A percentile compares a stretch with the other conserved stretches of the same genome.
Evolutionary conservation across 139 green algal species (phyloP).

Genomic region (Dunaliella sp.): DNA sequence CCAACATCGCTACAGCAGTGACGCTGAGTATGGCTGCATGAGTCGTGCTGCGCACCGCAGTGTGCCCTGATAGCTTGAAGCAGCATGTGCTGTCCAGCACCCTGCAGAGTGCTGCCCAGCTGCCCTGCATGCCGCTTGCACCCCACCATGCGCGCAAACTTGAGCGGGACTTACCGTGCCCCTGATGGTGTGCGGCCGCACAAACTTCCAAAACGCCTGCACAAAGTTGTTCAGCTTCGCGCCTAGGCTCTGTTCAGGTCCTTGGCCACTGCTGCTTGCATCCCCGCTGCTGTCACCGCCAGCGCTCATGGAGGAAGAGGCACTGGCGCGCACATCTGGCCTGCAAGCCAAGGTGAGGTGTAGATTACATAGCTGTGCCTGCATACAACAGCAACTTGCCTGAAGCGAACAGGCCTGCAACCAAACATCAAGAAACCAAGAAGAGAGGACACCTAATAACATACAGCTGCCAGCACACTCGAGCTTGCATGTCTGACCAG

Average conservation of each 20-base stretch:
- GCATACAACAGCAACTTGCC: not conserved
- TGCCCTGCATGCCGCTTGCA: no score
- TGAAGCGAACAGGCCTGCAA: not conserved
- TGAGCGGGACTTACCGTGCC: slow-evolving; percentile 54
- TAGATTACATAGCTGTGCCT: not conserved
- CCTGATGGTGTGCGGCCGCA: slow-evolving; percentile 95
- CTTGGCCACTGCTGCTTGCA: not conserved
- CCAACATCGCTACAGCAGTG: no score
- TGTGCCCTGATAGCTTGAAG: no score
- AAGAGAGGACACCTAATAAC: not conserved
- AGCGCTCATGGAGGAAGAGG: slow-evolving; percentile 6
- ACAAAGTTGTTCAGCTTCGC: slow-evolving; percentile 47
- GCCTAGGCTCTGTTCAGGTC: not conserved
- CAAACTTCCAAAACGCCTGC: slow-evolving; percentile 96
- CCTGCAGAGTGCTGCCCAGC: no score
- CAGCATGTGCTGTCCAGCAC: no score
- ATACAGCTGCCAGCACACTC: no score
- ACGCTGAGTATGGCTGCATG: no score
- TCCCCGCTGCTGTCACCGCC: not conserved
- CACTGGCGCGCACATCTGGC: not conserved
- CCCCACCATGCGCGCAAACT: no score
- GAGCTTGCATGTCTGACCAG: no score
- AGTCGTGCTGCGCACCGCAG: no score
- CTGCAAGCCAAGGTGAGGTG: no score
- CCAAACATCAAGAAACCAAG: not conserved